Conservation (phyloP, 73 alveolate species). For the Paramecium caudatum region DNA sequence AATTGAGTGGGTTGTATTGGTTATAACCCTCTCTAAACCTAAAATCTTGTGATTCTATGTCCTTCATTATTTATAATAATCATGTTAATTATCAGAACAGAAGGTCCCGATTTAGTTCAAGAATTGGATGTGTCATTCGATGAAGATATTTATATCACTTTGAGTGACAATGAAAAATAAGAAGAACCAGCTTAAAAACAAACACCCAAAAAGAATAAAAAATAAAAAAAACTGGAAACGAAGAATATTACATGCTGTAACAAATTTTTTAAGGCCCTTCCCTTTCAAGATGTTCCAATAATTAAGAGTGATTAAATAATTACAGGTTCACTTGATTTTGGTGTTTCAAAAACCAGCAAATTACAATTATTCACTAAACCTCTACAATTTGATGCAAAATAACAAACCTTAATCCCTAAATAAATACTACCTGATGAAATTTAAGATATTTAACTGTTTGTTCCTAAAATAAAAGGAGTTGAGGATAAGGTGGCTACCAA, state of each 20-base stretch:
- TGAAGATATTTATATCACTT: neutral
- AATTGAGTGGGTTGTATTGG: neutral
- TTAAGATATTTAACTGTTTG: neutral
- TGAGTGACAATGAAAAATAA: no score
- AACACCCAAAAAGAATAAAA: no score
- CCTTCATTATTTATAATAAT: neutral
- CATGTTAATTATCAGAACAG: neutral
- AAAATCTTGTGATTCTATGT: slow-evolving; percentile 10
- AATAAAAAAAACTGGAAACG: neutral
- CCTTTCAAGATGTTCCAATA: no score
- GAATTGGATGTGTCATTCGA: slow-evolving; percentile 12
- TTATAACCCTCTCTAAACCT: neutral
- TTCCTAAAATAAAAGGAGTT: slow-evolving; percentile 1
- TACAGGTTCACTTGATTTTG: no score
- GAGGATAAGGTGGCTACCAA: no score
- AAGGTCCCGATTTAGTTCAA: neutral
- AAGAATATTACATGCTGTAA: neutral
- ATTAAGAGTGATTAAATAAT: no score
- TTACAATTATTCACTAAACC: no score
- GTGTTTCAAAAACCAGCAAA: no score
- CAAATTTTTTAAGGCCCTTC: neutral
- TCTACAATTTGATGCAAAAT: neutral
- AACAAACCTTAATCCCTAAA: neutral
- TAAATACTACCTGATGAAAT: slow-evolving; percentile 4
- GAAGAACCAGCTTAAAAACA: no score